Evolutionary conservation across 1,284 basidiomycete genomes (phyloP).

Genomic region (Microstroma glucosiphilum): DNA sequence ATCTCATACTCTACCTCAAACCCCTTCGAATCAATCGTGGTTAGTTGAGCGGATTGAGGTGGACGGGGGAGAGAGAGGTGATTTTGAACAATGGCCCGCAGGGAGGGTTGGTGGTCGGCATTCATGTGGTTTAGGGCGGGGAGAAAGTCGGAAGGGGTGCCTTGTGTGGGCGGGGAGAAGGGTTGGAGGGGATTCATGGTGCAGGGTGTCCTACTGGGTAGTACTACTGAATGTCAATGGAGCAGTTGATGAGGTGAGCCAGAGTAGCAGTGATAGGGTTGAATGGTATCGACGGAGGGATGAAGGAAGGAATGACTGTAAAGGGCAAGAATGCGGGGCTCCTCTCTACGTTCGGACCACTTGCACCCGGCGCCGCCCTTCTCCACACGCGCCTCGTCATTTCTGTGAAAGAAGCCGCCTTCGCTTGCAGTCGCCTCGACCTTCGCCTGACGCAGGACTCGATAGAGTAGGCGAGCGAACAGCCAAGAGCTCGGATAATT

Average conservation of each 20-base stretch:
- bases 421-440: neutral
- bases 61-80: neutral
- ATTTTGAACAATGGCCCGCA: slow-evolving; percentile 11
- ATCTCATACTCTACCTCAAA: slow-evolving; percentile 13
- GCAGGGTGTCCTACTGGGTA: neutral
- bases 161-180: neutral
- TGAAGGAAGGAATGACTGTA: too few species aligned
- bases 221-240: neutral
- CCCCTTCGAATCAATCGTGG: slow-evolving; percentile 5
- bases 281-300: too few species aligned
- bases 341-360: neutral
- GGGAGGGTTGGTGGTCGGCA: slow-evolving; percentile 13
- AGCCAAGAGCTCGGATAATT: too few species aligned
- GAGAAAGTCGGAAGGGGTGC: neutral
- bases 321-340: too few species aligned
- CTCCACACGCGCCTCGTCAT: neutral
- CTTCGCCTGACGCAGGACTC: too few species aligned
- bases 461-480: too few species aligned
- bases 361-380: neutral
- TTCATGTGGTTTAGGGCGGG: slow-evolving; percentile 10
- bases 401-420: neutral
- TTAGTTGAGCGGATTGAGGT: slow-evolving; percentile 2
- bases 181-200: neutral
- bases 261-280: too few species aligned
- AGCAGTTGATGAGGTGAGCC: too few species aligned